Evolutionary conservation across 352 stramenopile genomes (phyloP).

Genomic region (Pythium chondricola): DNA sequence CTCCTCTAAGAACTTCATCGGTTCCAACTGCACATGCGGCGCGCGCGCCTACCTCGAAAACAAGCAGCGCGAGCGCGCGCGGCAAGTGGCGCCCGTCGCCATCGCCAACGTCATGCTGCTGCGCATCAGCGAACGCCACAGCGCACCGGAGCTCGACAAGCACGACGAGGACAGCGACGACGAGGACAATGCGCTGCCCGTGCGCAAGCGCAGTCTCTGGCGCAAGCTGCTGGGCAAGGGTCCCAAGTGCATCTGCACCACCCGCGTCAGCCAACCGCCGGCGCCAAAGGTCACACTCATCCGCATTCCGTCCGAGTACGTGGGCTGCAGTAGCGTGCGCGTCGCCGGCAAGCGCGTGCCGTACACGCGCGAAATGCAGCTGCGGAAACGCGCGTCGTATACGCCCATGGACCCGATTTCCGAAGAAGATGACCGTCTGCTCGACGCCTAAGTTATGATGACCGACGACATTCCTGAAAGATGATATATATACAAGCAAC

Average conservation of each 20-base stretch:
- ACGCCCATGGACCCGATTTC: constrained; percentile 37
- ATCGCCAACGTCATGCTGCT: constrained; percentile 5
- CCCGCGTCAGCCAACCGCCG: constrained; percentile 5
- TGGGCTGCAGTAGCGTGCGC: constrained; percentile 30
- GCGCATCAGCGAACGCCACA: constrained; percentile 10
- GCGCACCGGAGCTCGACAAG: constrained; percentile 17
- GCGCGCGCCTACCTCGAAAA: constrained; percentile 26
- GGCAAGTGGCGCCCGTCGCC: not conserved
- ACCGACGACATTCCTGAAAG: not conserved
- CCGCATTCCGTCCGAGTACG: constrained; percentile 39
- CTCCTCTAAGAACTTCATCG: too few relatives aligned
- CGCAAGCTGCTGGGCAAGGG: constrained; percentile 47
- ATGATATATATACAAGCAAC: not conserved
- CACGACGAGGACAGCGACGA: constrained; percentile 3
- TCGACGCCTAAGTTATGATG: not conserved
- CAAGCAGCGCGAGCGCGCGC: not conserved
- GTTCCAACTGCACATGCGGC: constrained; percentile 25
- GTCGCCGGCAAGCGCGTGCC: constrained; percentile 45
- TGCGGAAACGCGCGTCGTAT: constrained; percentile 31
- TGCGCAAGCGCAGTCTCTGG: constrained; percentile 44
- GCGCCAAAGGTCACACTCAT: constrained; percentile 17
- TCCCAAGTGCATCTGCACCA: constrained; percentile 45
- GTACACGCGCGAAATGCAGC: constrained; percentile 50
- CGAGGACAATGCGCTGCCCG: not conserved
- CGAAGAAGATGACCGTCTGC: constrained; percentile 21